Evolutionary conservation across 179 eudicot species (phyloP).

Genomic region (Silene noctiflora): DNA sequence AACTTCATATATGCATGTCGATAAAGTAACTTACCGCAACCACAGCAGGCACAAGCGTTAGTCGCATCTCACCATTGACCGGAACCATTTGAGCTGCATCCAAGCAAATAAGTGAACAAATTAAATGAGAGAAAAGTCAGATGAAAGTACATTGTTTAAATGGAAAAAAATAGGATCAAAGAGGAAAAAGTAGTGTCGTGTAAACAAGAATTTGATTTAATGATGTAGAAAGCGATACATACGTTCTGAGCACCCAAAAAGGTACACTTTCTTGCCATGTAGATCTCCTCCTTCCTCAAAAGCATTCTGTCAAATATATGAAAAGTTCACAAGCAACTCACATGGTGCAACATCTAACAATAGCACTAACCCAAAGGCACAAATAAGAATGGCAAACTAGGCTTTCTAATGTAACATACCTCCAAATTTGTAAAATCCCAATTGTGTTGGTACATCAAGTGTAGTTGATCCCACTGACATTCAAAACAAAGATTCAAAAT

Average conservation of each 20-base stretch:
- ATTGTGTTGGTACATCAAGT: slow-evolving; percentile 71
- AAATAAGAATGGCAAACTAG: not conserved
- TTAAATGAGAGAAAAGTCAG: not conserved
- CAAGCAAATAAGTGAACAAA: slow-evolving; percentile 14
- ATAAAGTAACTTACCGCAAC: slow-evolving; percentile 68
- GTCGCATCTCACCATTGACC: slow-evolving; percentile 50
- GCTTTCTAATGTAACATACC: slow-evolving; percentile 39
- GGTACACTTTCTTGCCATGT: slow-evolving; percentile 68
- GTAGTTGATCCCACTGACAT: slow-evolving; percentile 88
- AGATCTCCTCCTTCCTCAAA: slow-evolving; percentile 90
- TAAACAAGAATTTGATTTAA: not conserved
- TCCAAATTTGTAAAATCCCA: slow-evolving; percentile 88
- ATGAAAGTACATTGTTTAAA: not conserved
- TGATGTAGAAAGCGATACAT: slow-evolving; percentile 35
- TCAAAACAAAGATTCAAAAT: not conserved
- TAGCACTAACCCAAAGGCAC: not conserved
- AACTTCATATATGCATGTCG: not conserved
- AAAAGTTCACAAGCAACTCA: slow-evolving; percentile 15
- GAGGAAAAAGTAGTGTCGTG: not conserved
- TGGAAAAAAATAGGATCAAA: not conserved
- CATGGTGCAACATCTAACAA: not conserved
- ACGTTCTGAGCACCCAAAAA: slow-evolving; percentile 97
- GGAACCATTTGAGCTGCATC: slow-evolving; percentile 88
- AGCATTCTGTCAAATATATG: slow-evolving; percentile 56
- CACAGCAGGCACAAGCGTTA: slow-evolving; percentile 74